Evolutionary conservation across 139 green algal species (phyloP), one percentile per base, ranked within the genome.

Genomic region (Chlamydomonas sphaeroides): DNA sequence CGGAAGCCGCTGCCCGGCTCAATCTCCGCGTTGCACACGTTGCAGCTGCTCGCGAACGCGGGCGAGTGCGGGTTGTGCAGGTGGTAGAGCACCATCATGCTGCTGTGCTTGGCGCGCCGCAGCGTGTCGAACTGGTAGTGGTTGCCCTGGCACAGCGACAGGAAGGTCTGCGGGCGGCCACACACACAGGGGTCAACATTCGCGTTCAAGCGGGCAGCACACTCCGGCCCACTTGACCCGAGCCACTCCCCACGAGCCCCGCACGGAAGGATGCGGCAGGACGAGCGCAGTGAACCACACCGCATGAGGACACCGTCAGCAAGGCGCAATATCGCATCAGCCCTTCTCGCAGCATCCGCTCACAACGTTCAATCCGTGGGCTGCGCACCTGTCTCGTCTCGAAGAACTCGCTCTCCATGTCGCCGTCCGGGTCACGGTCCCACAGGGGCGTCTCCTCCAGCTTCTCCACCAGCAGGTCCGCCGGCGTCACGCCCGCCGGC

Each of bases 11-110:
- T 73, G 39, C 97, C 97, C 2, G 93, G 84, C 88, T 97, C 90
- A 33, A 99, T 97, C 84, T 99, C 97, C 35, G 42, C 61, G 17
- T 91, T 32, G 89, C 97, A 99, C 39, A 94, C 53, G 89, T 98
- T 99, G 94, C 97, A 99, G 36, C 91, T 95, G 86, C 76, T 91
- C 70, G 93, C 85, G 53, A 90, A 89, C 15, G 86, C 81, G 28
- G 89, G 90, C 14, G 86, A 88, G 25, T 85, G 41, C 51, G 97
- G 97, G 92, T 99, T 99, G 96, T 99, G 97, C 83, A 99, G 86
- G 91, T 99, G 97, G 93, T 99, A 99, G 41, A 99, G 90, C 77
- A 98, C 95, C 97, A 99, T 99, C 95, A 99, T 99, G 89, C 89
- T 95, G 61, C 90, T 97, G 94, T 99, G 97, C 93, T 98, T 98